phyloP scores from a whole-genome alignment of 2,329 filamentous ascomycete genomes.

The Nothophaeocryptopus gaeumannii region DNA sequence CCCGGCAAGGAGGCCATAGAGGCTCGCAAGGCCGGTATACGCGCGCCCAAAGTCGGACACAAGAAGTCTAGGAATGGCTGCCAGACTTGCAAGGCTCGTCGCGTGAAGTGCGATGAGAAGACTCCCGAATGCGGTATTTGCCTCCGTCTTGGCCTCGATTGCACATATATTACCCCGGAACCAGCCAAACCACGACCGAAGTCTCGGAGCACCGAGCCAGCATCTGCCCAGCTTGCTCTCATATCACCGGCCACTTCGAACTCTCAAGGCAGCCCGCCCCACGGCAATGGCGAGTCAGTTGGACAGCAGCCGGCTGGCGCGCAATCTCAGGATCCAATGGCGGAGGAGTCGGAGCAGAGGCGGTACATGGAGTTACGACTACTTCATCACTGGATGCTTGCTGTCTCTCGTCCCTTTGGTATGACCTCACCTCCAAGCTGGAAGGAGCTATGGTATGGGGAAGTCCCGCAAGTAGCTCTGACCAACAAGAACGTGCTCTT shows the following conservation, averaged over 20 bases:
- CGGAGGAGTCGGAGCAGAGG: slow-evolving; percentile 22
- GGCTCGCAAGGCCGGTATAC: slow-evolving; percentile 16
- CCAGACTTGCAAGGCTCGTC: slow-evolving; percentile 55
- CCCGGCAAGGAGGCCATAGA: slow-evolving; percentile 11
- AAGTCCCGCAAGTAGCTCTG: slow-evolving; percentile 25
- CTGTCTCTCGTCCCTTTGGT: slow-evolving; percentile 24
- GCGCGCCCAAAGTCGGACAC: slow-evolving; percentile 38
- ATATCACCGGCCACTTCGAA: slow-evolving; percentile 18
- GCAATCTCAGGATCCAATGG: slow-evolving; percentile 9
- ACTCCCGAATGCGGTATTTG: slow-evolving; percentile 53
- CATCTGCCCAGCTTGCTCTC: slow-evolving; percentile 4
- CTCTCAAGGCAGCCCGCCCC: slow-evolving; percentile 19
- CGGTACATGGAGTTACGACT: slow-evolving; percentile 25
- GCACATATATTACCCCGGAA: slow-evolving; percentile 41
- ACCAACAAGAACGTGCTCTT: slow-evolving; percentile 26
- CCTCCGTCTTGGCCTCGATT: slow-evolving; percentile 46
- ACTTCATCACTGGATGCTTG: slow-evolving; percentile 27
- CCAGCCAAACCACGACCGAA: slow-evolving; percentile 19
- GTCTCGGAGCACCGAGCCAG: slow-evolving; percentile 14
- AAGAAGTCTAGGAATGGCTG: slow-evolving; percentile 56
- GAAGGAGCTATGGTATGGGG: slow-evolving; percentile 28
- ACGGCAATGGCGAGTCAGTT: slow-evolving; percentile 7
- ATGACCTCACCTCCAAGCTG: slow-evolving; percentile 26
- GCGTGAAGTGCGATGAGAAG: slow-evolving; percentile 57
- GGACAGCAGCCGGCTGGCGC: slow-evolving; percentile 1